These are phyloP conservation scores for Scheffersomyces stipitis DNA, from an alignment of 805 yeast species.

Conservation along the genomic window DNA sequence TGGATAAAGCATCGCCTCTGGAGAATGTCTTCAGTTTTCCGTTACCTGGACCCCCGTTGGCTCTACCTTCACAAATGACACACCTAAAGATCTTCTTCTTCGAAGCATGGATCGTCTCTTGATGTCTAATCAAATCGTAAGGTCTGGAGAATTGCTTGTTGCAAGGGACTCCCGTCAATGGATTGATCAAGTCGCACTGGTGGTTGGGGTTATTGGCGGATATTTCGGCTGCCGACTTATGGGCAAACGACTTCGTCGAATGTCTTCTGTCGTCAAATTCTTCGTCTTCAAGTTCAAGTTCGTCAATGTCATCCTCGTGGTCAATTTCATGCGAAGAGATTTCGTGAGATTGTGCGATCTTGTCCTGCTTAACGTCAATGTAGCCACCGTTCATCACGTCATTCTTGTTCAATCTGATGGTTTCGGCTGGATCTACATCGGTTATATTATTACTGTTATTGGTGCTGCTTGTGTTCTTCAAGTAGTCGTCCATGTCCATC, in stretches of 20 bases:
- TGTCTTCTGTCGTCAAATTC: background rate
- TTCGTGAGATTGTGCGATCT: slow-evolving; percentile 3
- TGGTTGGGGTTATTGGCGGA: slow-evolving; percentile 43
- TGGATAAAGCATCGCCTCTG: slow-evolving; percentile 46
- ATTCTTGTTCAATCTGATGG: slow-evolving; percentile 7
- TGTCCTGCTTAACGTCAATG: slow-evolving; percentile 6
- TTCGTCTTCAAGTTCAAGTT: slow-evolving; percentile 3
- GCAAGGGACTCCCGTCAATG: slow-evolving; percentile 64
- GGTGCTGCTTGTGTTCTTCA: slow-evolving; percentile 1
- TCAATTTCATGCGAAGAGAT: slow-evolving; percentile 1
- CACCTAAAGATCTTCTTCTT: slow-evolving; percentile 46
- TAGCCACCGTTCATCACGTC: slow-evolving; percentile 14
- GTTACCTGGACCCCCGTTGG: slow-evolving; percentile 49
- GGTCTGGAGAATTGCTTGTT: slow-evolving; percentile 79
- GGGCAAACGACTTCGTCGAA: slow-evolving; percentile 1
- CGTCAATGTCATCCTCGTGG: slow-evolving; percentile 3
- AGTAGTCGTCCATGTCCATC: slow-evolving; percentile 11
- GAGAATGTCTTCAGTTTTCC: slow-evolving; percentile 49
- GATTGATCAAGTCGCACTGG: slow-evolving; percentile 59
- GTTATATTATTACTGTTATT: background rate
- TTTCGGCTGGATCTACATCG: slow-evolving; percentile 1
- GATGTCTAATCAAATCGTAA: slow-evolving; percentile 46
- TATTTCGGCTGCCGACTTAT: slow-evolving; percentile 31
- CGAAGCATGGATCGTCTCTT: slow-evolving; percentile 48
- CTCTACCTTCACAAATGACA: slow-evolving; percentile 47